Percentiles rank a stretch among this genome's conserved stretches.
Evolutionary conservation across 106 monocot genomes (phyloP).

Genomic region (Platanthera zijinensis): DNA sequence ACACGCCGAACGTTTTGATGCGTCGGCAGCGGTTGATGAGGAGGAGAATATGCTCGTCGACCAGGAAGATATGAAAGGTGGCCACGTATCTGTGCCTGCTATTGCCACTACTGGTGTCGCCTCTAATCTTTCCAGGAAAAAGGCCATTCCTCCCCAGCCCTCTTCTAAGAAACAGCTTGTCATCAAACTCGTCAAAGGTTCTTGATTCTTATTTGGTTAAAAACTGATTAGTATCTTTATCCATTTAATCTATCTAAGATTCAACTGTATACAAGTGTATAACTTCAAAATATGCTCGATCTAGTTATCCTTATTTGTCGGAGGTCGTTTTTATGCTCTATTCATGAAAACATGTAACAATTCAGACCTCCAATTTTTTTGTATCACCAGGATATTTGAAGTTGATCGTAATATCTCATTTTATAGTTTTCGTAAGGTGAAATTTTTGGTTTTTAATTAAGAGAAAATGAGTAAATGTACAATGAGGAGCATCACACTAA

Average conservation of each 20-base stretch:
- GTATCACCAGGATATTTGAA: not conserved
- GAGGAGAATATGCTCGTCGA: constrained; percentile 19
- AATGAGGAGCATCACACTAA: too few relatives aligned
- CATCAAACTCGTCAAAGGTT: constrained; percentile 23
- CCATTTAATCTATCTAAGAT: not conserved
- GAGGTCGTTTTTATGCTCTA: not conserved
- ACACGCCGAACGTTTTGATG: constrained; percentile 7
- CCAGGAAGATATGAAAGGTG: constrained; percentile 11
- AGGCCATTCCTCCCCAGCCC: constrained; percentile 25
- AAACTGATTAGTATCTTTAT: not conserved
- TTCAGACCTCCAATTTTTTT: not conserved
- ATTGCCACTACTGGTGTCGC: constrained; percentile 11
- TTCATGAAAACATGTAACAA: not conserved
- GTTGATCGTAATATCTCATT: not conserved
- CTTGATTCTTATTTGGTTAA: too few relatives aligned
- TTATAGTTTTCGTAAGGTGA: too few relatives aligned
- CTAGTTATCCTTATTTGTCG: not conserved
- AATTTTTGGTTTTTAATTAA: too few relatives aligned
- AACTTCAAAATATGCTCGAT: not conserved
- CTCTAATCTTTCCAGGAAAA: constrained; percentile 24
- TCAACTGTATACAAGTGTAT: not conserved
- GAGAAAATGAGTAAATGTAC: too few relatives aligned
- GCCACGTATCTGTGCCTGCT: not conserved
- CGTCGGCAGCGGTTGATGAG: constrained; percentile 6
- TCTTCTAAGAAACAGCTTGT: constrained; percentile 18